A percentile compares a stretch with the other conserved stretches of the same genome.
Evolutionary conservation across 345 rosid genomes (phyloP).

Genomic region (Clarkia xantiana): DNA sequence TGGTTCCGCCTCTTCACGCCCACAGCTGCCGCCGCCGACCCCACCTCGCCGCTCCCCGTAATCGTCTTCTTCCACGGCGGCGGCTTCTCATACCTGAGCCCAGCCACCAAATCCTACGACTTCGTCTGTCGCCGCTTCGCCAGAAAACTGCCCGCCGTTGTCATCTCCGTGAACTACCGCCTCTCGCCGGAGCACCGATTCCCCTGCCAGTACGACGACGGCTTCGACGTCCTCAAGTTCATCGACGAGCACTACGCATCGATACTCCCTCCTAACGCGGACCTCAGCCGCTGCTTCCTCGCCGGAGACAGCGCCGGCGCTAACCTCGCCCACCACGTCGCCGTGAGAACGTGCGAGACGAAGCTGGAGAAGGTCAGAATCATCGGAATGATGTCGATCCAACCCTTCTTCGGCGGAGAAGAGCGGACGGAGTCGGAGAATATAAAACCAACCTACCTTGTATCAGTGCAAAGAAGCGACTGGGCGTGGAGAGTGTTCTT

Average conservation of each 20-base stretch:
- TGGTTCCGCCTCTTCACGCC: constrained; percentile 68
- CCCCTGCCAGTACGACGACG: constrained; percentile 73
- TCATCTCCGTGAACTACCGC: constrained; percentile 70
- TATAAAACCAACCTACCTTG: constrained; percentile 19
- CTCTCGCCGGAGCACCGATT: constrained; percentile 56
- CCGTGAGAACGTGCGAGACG: constrained; percentile 22
- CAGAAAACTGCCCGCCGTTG: constrained; percentile 31
- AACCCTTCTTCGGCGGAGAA: constrained; percentile 72
- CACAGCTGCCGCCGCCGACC: constrained; percentile 1
- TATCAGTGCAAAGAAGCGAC: constrained; percentile 34
- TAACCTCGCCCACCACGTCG: constrained; percentile 63
- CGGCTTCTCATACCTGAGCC: constrained; percentile 52
- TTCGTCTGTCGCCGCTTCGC: constrained; percentile 53
- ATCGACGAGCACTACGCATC: constrained; percentile 23
- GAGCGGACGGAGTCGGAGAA: constrained; percentile 63
- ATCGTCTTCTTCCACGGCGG: constrained; percentile 79
- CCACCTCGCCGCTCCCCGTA: constrained; percentile 33
- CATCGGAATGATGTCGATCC: constrained; percentile 44
- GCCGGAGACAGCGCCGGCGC: constrained; percentile 83
- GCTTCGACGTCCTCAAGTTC: constrained; percentile 43
- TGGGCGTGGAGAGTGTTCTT: constrained; percentile 41
- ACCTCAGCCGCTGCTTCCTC: constrained; percentile 40
- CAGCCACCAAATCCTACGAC: constrained; percentile 40
- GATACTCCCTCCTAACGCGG: constrained; percentile 38
- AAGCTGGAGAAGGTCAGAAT: constrained; percentile 18